A percentile compares a stretch with the other conserved stretches of the same genome.
phyloP scores from a whole-genome alignment of 1,284 basidiomycete species.

The Polyporus tsugae region DNA sequence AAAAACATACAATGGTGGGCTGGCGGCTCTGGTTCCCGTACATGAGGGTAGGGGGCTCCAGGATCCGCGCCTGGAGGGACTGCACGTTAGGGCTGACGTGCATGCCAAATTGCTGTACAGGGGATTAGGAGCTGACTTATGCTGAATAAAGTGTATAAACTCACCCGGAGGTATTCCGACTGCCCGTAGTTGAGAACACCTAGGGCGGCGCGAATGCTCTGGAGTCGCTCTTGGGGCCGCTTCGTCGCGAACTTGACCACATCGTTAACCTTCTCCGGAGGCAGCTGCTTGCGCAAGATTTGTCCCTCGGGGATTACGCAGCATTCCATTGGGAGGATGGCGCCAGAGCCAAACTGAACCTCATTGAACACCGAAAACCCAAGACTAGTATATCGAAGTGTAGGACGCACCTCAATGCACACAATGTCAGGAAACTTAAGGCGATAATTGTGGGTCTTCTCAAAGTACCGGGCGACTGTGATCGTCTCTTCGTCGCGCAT shows the following conservation, averaged over 20 bases:
- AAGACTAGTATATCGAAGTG: not conserved
- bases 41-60: slow-evolving; percentile 65
- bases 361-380: not conserved
- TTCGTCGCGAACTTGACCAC: slow-evolving; percentile 79
- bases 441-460: slow-evolving; percentile 54
- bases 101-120: slow-evolving; percentile 62
- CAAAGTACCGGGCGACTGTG: slow-evolving; percentile 71
- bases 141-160: slow-evolving; percentile 7
- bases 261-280: slow-evolving; percentile 68
- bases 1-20: slow-evolving; percentile 56
- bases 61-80: slow-evolving; percentile 63
- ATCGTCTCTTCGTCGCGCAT: slow-evolving; percentile 59
- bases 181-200: slow-evolving; percentile 71
- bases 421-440: slow-evolving; percentile 64
- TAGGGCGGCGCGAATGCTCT: slow-evolving; percentile 65
- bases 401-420: slow-evolving; percentile 65
- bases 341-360: slow-evolving; percentile 68
- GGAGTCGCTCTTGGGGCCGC: slow-evolving; percentile 63
- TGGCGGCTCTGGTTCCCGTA: slow-evolving; percentile 65
- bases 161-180: slow-evolving; percentile 70
- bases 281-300: slow-evolving; percentile 77
- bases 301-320: slow-evolving; percentile 73
- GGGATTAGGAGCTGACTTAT: not conserved
- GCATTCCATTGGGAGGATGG: slow-evolving; percentile 72
- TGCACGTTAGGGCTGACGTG: slow-evolving; percentile 58